Evolutionary conservation across 2,329 filamentous ascomycete genomes (phyloP).

Genomic region (Aspergillus floridensis): DNA sequence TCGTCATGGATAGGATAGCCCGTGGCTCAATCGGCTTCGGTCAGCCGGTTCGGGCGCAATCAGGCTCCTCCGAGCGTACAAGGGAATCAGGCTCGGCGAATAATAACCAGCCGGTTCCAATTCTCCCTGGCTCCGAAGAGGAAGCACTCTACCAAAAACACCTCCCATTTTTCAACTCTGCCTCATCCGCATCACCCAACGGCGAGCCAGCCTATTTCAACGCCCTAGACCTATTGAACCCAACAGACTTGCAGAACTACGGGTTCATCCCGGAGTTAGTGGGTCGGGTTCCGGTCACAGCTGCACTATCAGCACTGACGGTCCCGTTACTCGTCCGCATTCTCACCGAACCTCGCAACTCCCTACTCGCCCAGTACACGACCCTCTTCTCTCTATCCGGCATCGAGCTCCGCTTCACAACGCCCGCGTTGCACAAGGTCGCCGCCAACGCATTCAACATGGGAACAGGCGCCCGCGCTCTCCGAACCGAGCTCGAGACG

Average conservation of each 20-base stretch:
- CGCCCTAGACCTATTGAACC: conserved; percentile 68
- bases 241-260: conserved; percentile 75
- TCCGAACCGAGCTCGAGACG: conserved; percentile 78
- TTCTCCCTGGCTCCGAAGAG: conserved; percentile 63
- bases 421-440: conserved; percentile 74
- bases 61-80: conserved; percentile 29
- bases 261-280: conserved; percentile 95
- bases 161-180: conserved; percentile 59
- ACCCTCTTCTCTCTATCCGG: conserved; percentile 79
- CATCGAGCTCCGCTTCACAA: conserved; percentile 78
- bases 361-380: conserved; percentile 81
- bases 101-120: conserved; percentile 45
- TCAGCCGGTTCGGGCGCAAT: conserved; percentile 65
- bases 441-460: conserved; percentile 67
- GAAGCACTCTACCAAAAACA: conserved; percentile 59
- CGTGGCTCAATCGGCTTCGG: conserved; percentile 89
- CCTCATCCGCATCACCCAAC: conserved; percentile 42
- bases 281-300: conserved; percentile 88
- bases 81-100: conserved; percentile 22
- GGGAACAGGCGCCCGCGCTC: conserved; percentile 75
- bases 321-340: conserved; percentile 73
- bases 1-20: conserved; percentile 80
- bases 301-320: conserved; percentile 74
- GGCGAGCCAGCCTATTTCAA: conserved; percentile 52
- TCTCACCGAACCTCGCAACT: conserved; percentile 87